These are phyloP conservation scores for Globisporangium canariense DNA, from an alignment of 352 stramenopile genomes.

Conservation along the genomic window DNA sequence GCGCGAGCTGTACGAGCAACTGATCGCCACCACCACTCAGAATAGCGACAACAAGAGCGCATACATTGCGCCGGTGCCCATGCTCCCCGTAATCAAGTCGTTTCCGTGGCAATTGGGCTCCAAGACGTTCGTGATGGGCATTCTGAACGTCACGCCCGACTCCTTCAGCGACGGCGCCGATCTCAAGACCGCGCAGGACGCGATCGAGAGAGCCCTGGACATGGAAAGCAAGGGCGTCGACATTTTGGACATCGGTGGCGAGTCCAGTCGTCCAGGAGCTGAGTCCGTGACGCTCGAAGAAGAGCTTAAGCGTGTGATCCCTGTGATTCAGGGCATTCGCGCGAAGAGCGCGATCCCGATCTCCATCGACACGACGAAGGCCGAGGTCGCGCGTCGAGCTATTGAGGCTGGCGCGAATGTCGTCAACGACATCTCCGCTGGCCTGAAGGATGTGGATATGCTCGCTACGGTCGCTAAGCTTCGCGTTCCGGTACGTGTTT, in stretches of 20 bases:
- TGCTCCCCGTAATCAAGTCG: conserved; percentile 51
- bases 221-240: conserved; percentile 90
- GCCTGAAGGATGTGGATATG: conserved; percentile 91
- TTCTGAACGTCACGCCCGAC: conserved; percentile 99
- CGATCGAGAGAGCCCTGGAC: conserved; percentile 82
- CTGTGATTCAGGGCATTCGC: conserved; percentile 92
- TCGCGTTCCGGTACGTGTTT: conserved; percentile 63
- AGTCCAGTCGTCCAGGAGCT: conserved; percentile 98
- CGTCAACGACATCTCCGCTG: conserved; percentile 97
- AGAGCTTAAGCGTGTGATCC: conserved; percentile 91
- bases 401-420: conserved; percentile 93
- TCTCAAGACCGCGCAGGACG: conserved; percentile 37
- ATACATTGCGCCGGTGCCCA: conserved; percentile 39
- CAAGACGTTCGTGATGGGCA: conserved; percentile 96
- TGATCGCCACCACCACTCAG: conserved; percentile 21
- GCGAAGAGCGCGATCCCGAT: conserved; percentile 77
- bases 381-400: conserved; percentile 85
- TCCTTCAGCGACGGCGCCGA: conserved; percentile 91
- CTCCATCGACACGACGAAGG: conserved; percentile 97
- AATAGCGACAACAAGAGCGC: conserved; percentile 7
- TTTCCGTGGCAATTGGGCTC: conserved; percentile 37
- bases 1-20: conserved; percentile 49
- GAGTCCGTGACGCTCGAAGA: conserved; percentile 81
- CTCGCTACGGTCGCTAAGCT: conserved; percentile 81
- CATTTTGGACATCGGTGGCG: conserved; percentile 98